These are phyloP conservation scores for Fusarium abutilonis DNA, from an alignment of 2,329 filamentous ascomycete species.

Conservation along the genomic window DNA sequence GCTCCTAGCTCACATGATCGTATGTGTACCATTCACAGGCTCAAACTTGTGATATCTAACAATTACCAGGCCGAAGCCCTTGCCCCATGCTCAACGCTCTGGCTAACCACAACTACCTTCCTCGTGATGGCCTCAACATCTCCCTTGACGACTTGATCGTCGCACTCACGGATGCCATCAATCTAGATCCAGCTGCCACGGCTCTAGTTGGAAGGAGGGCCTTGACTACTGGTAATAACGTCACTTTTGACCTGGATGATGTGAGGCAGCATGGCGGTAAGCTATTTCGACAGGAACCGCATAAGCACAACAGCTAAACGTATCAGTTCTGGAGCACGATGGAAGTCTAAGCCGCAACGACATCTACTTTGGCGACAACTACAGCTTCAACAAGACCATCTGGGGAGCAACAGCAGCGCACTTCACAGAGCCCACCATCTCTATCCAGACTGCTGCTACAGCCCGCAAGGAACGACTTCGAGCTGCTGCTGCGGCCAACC, in stretches of 20 bases:
- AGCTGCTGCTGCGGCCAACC: constrained; percentile 31
- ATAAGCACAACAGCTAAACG: neutral
- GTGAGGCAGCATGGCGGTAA: constrained; percentile 34
- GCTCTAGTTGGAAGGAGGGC: constrained; percentile 37
- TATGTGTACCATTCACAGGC: neutral
- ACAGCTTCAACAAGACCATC: constrained; percentile 40
- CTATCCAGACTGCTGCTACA: constrained; percentile 32
- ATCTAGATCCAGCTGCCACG: constrained; percentile 40
- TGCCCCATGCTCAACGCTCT: constrained; percentile 39
- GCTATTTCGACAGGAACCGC: fast-evolving
- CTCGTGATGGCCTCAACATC: constrained; percentile 32
- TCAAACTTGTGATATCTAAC: neutral
- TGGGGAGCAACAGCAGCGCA: constrained; percentile 31
- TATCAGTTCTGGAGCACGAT: constrained; percentile 35
- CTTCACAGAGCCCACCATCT: constrained; percentile 37
- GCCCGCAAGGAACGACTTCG: constrained; percentile 36
- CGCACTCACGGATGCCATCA: constrained; percentile 39
- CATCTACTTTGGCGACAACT: constrained; percentile 38
- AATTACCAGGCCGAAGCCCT: constrained; percentile 29
- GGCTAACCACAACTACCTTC: constrained; percentile 42
- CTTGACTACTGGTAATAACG: constrained; percentile 30
- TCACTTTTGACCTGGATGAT: constrained; percentile 38
- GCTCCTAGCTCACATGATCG: constrained; percentile 27
- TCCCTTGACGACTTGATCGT: constrained; percentile 31
- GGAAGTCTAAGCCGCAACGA: constrained; percentile 40